Base-by-base conservation (phyloP, 2,329 filamentous ascomycete genomes). In the Trichoderma arundinaceum region DNA sequence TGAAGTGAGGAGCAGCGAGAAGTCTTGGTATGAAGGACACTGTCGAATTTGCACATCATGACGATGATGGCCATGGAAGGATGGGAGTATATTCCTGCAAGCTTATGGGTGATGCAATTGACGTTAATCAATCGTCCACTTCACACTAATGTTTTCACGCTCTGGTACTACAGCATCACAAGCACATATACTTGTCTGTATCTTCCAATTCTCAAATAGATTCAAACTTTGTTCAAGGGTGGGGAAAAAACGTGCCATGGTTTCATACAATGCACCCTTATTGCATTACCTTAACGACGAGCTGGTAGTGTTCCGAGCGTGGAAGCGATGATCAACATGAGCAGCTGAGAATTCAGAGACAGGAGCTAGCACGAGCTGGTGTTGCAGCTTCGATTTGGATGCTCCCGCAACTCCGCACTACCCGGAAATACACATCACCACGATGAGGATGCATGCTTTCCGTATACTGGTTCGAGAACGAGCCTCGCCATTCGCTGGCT, bases 251-350 rank as follows among this genome's bases (percentile, higher is more conserved):
- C 59, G 59, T 62, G 59, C 28, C 49, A 53, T 52, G 38, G 59
- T 62, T 53, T 62, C 48, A 62, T 62, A 62, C 22, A 44, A 62
- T 62, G 48, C 48, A 62, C 59, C 59, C 59, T 53, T 53, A 52
- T 53, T 43, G 38, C 59, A 44, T 53, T 62, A 38, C 48, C 28
- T 53, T 44, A 33, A 44, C n/a, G 28, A 33, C 19, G n/a, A 62
- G 48, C 59, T 62, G 59, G 32, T 17, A 19, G 28, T 17, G 9
- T 15, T 9, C 48, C 39, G 39, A 53, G 48, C 17, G 2, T 53
- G n/a, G 12, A 38, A 62, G 12, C 48, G 39, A 44, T 17, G 48
- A 62, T 62, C 48, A 52, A 19, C 13, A 41, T 19, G n/a, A 7
- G 35, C 33, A 51, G 46, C 44, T 60, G 19, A 51, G 15, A 41